Base-by-base conservation (phyloP, 192 early-diverging fungal species). In the Martensiomyces pterosporus region DNA sequence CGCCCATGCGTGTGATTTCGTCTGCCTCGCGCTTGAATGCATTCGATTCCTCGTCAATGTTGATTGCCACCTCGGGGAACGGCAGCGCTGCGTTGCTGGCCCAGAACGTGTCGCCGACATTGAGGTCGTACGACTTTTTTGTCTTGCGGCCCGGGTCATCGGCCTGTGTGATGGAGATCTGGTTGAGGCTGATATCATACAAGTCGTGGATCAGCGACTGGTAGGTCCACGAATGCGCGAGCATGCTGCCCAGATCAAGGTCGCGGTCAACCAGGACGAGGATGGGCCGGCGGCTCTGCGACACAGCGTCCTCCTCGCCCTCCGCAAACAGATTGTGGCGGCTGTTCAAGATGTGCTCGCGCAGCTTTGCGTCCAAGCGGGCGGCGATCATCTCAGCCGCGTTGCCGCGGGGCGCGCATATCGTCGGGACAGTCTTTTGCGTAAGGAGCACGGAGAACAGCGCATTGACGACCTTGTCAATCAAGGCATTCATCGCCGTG, bases 181-280 rank as follows among this genome's bases (percentile, higher is more conserved):
- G 81, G 60, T 96, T 97, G 26, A 98, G 79, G 41, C 85, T 85
- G 80, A 99, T 83, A 32, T 93, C 90, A 29, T 93, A 81, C 3
- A 98, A 79, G 64, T 99, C 97, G 69, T 99, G 95, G 10, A 99
- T 81, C 19, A 99, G 77, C 1, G 92, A 89, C 52, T 94, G 86
- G 65, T 99, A 99, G 0, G 95, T 98, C 97, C 97, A 99, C 8
- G 95, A 90, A 67, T 99, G 97, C 46, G 76, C 84, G 39, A 99
- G 77, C 85, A 99, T 92, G 9, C 89, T 81, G 8, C 81, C 80
- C 39, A 98, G 64, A 69, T 99, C 97, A 74, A 94, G 69, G 55
- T 88, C 90, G 26, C 97, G 79, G 47, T 99, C 97, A 21, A 97
- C 64, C 9, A 99, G 65, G 10, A 99, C 82, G 40, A 99, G 73